Evolutionary conservation across 2,329 filamentous ascomycete genomes (phyloP).

Genomic region (Sporothrix sp.): DNA sequence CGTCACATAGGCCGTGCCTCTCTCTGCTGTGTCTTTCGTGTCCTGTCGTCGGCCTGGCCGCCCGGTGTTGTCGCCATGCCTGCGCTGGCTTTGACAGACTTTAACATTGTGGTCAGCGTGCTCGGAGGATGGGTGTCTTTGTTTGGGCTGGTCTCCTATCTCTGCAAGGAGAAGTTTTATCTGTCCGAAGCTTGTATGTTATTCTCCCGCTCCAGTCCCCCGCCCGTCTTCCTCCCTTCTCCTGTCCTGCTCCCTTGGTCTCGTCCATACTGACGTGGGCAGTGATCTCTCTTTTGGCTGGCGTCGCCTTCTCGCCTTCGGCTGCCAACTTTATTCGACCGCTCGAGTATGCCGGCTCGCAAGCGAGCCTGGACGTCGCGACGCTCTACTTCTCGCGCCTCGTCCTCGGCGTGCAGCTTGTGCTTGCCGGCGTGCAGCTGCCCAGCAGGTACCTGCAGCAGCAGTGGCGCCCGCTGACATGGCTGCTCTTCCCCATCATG

Average conservation of each 20-base stretch:
- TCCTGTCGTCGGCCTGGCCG: neutral
- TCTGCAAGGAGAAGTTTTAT: conserved; percentile 84
- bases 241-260: too few relatives aligned
- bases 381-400: conserved; percentile 79
- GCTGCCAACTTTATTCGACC: conserved; percentile 68
- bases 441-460: conserved; percentile 69
- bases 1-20: conserved; percentile 21
- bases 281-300: conserved; percentile 79
- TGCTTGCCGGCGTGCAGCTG: conserved; percentile 78
- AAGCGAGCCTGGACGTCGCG: conserved; percentile 54
- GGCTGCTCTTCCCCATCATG: conserved; percentile 80
- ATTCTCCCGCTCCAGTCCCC: too few relatives aligned
- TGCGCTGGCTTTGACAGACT: conserved; percentile 47
- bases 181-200: conserved; percentile 73
- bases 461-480: conserved; percentile 66
- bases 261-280: too few relatives aligned
- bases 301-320: conserved; percentile 67
- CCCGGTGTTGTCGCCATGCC: conserved; percentile 30
- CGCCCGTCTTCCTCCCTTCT: too few relatives aligned
- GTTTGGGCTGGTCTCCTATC: conserved; percentile 84
- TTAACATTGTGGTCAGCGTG: conserved; percentile 74
- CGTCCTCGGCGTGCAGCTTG: conserved; percentile 81
- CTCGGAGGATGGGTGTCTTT: conserved; percentile 80
- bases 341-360: conserved; percentile 57
- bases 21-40: neutral